Percentiles rank a stretch among this genome's conserved stretches.
These are phyloP conservation scores for Hamigera avellanea DNA, from an alignment of 495 filamentous ascomycete genomes.

Conservation along the genomic window DNA sequence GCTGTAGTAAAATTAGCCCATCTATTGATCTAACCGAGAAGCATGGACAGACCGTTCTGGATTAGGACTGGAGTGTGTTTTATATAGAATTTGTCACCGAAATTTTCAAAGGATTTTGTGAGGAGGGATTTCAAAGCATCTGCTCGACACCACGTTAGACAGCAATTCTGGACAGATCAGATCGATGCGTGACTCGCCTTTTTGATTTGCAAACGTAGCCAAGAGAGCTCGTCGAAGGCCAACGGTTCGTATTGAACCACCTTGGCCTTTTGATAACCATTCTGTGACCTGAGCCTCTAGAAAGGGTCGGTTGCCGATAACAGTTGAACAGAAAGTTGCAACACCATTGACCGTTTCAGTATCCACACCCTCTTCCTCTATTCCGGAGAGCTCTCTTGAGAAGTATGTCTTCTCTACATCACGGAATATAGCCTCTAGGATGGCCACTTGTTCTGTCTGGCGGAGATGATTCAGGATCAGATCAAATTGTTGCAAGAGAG, in stretches of 20 bases:
- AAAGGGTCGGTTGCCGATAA: conserved; percentile 21
- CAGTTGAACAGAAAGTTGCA: conserved; percentile 25
- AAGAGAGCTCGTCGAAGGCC: conserved; percentile 57
- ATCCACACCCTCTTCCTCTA: conserved; percentile 1
- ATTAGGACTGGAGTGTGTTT: conserved; percentile 68
- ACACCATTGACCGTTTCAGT: conserved; percentile 19
- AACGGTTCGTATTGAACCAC: conserved; percentile 51
- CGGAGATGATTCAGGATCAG: conserved; percentile 37
- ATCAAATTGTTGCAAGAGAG: conserved; percentile 18
- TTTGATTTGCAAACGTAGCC: conserved; percentile 42
- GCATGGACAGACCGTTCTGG: conserved; percentile 60
- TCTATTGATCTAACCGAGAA: background rate
- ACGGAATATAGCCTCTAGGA: conserved; percentile 47
- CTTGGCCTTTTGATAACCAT: conserved; percentile 48
- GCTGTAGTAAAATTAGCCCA: conserved; percentile 31
- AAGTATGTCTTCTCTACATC: conserved; percentile 47
- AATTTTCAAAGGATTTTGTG: conserved; percentile 55
- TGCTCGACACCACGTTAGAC: conserved; percentile 6
- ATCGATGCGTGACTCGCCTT: conserved; percentile 21
- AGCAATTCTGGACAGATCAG: no score
- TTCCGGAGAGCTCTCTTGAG: conserved; percentile 5
- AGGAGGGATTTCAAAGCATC: conserved; percentile 45
- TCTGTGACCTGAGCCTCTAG: conserved; percentile 45
- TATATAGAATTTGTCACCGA: conserved; percentile 79
- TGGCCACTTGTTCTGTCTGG: conserved; percentile 43